A percentile compares a stretch with the other conserved stretches of the same genome.
Conservation (phyloP, 2,329 filamentous ascomycete species). For the Arthrinium puccinioides region DNA sequence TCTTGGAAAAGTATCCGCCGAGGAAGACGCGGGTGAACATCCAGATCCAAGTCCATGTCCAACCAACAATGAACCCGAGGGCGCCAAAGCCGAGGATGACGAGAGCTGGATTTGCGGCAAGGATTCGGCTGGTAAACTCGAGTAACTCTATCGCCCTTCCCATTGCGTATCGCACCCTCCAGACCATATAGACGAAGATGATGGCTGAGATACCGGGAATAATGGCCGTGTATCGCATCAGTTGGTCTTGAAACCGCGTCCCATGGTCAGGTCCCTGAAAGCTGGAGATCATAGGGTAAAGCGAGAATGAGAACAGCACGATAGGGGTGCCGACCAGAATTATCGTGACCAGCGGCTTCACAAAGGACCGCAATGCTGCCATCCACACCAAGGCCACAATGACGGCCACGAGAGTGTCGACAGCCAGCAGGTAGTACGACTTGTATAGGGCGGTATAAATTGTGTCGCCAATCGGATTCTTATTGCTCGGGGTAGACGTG, state of each 20-base stretch:
- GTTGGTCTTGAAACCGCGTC: constrained; percentile 72
- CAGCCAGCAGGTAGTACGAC: constrained; percentile 81
- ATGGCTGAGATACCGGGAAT: constrained; percentile 67
- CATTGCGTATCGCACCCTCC: constrained; percentile 72
- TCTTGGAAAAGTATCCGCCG: constrained; percentile 71
- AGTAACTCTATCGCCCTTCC: constrained; percentile 80
- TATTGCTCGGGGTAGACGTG: constrained; percentile 62
- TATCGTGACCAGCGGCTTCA: constrained; percentile 71
- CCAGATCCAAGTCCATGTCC: constrained; percentile 93
- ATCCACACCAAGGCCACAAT: constrained; percentile 88
- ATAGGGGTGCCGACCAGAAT: constrained; percentile 80
- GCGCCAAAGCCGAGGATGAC: constrained; percentile 76
- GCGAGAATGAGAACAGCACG: constrained; percentile 78
- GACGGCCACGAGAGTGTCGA: constrained; percentile 86
- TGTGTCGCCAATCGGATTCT: constrained; percentile 77
- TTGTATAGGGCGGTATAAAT: constrained; percentile 84
- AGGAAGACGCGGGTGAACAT: constrained; percentile 97
- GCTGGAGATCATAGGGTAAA: constrained; percentile 87
- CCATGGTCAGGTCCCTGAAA: constrained; percentile 73
- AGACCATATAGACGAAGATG: constrained; percentile 78
- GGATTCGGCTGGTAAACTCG: constrained; percentile 84
- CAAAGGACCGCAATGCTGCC: constrained; percentile 78
- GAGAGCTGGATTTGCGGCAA: constrained; percentile 77
- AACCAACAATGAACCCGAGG: constrained; percentile 67
- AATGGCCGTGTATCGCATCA: constrained; percentile 82